These are phyloP conservation scores for Boletus rufocinnamomeus DNA, from an alignment of 768 basidiomycete genomes.

Conservation along the genomic window DNA sequence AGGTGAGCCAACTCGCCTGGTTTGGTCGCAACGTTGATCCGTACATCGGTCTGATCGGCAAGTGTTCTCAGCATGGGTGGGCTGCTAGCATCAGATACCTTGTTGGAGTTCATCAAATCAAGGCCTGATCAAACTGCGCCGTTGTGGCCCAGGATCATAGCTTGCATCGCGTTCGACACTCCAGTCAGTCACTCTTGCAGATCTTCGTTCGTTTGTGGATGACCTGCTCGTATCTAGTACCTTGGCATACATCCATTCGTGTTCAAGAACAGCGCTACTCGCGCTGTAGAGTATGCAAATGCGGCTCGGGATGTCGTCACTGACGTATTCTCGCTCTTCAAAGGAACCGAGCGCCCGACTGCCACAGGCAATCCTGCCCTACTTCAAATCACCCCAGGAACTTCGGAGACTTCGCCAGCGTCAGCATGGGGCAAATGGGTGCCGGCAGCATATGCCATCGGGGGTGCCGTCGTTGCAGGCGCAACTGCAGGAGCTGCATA, in stretches of 20 bases:
- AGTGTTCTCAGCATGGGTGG: conserved; percentile 81
- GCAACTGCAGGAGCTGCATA: conserved; percentile 86
- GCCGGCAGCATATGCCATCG: conserved; percentile 69
- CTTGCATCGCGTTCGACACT: conserved; percentile 85
- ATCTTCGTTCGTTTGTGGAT: neutral
- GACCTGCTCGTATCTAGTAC: conserved; percentile 51
- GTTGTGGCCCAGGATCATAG: conserved; percentile 88
- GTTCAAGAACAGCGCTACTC: conserved; percentile 81
- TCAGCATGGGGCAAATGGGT: conserved; percentile 64
- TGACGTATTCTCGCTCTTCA: conserved; percentile 57
- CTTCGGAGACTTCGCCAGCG: conserved; percentile 16
- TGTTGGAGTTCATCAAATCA: conserved; percentile 68
- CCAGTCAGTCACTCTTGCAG: conserved; percentile 54
- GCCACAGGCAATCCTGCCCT: conserved; percentile 32
- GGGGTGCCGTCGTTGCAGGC: conserved; percentile 75
- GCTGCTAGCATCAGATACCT: conserved; percentile 80
- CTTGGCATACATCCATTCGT: conserved; percentile 83
- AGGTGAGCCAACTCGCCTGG: conserved; percentile 48
- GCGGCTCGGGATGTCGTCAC: conserved; percentile 65
- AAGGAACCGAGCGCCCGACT: conserved; percentile 43
- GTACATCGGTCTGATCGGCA: neutral
- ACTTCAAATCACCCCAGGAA: conserved; percentile 36
- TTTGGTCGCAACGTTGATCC: neutral
- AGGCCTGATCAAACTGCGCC: conserved; percentile 65
- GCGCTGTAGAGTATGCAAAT: conserved; percentile 69